Percentiles rank a stretch among this genome's conserved stretches.
These are phyloP conservation scores for Dichotomocladium elegans DNA, from an alignment of 371 early-diverging fungal species.

Conservation along the genomic window DNA sequence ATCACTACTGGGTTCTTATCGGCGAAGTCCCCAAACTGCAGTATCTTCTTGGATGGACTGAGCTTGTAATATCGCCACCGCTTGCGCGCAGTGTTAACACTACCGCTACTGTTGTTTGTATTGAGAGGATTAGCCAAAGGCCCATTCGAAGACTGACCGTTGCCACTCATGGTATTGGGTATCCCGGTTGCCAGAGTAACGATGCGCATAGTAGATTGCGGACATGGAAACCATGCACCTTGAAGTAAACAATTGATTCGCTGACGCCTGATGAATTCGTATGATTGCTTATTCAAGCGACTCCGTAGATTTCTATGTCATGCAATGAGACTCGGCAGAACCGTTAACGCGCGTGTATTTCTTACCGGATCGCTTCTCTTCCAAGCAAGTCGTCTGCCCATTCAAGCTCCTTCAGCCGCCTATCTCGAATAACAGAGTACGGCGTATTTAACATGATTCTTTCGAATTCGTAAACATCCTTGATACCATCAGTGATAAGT, in stretches of 20 bases:
- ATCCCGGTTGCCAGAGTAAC: neutral
- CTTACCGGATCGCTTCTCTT: slow-evolving; percentile 59
- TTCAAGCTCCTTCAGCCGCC: slow-evolving; percentile 67
- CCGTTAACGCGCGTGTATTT: neutral
- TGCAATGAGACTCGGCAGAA: neutral
- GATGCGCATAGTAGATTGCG: slow-evolving; percentile 11
- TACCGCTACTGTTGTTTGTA: neutral
- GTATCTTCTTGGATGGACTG: slow-evolving; percentile 49
- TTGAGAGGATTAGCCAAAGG: no score
- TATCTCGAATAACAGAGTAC: slow-evolving; percentile 58
- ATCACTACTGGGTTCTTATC: slow-evolving; percentile 36
- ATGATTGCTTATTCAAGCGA: slow-evolving; percentile 58
- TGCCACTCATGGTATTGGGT: neutral
- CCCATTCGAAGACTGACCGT: neutral
- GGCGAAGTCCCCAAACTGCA: slow-evolving; percentile 69
- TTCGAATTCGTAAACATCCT: slow-evolving; percentile 50
- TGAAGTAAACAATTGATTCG: slow-evolving; percentile 58
- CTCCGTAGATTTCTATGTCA: slow-evolving; percentile 59
- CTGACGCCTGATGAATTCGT: slow-evolving; percentile 68
- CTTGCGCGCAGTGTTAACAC: slow-evolving; percentile 8
- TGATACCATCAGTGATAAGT: slow-evolving; percentile 30
- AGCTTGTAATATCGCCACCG: slow-evolving; percentile 63
- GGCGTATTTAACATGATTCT: slow-evolving; percentile 59
- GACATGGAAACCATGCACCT: slow-evolving; percentile 74
- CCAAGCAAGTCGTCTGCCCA: slow-evolving; percentile 64